Evolutionary conservation across 2,329 filamentous ascomycete species (phyloP).

Genomic region (Ophiostoma quercus): DNA sequence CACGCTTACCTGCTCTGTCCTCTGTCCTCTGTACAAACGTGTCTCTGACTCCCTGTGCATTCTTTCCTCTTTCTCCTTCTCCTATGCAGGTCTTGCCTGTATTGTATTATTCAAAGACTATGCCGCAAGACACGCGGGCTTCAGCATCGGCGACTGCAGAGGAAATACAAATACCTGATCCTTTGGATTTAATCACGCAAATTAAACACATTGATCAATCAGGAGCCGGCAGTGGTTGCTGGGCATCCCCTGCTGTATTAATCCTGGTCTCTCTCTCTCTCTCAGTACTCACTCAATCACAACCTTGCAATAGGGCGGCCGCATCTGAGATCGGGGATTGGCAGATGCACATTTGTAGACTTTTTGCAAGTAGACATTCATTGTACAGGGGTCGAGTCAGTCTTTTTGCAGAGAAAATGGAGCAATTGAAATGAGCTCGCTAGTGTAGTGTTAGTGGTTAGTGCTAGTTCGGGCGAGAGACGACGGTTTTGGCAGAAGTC

Average conservation of each 20-base stretch:
- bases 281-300: not conserved
- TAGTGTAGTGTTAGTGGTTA: not conserved
- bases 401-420: not conserved
- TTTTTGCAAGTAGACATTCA: too few relatives aligned
- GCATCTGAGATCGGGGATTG: not conserved
- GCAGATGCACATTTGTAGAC: not conserved
- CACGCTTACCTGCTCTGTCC: too few relatives aligned
- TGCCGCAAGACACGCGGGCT: too few relatives aligned
- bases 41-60: constrained; percentile 1
- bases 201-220: too few relatives aligned
- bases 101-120: not conserved
- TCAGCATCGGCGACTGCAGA: not conserved
- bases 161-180: not conserved
- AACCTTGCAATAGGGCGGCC: not conserved
- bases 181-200: not conserved
- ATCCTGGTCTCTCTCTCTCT: too few relatives aligned
- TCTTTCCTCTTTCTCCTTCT: not conserved
- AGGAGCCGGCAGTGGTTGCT: not conserved
- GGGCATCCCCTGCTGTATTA: too few relatives aligned
- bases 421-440: not conserved
- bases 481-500: not conserved
- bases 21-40: too few relatives aligned
- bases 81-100: not conserved
- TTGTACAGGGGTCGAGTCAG: not conserved
- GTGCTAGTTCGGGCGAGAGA: not conserved